Evolutionary conservation across 768 basidiomycete genomes (phyloP).

Genomic region (Mycena vulgaris): DNA sequence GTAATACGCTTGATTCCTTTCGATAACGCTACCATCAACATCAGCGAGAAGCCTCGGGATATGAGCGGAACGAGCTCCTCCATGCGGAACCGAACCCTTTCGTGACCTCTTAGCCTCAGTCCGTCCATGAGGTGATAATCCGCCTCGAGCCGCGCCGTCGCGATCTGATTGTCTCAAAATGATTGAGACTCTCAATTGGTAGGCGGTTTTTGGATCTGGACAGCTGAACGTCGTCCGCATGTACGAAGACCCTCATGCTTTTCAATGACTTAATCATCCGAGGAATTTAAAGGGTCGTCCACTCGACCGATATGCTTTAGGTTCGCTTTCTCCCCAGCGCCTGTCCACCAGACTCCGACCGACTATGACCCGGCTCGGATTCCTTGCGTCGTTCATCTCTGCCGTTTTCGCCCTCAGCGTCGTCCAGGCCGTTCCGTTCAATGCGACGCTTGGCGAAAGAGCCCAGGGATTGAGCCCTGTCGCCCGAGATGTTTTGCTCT

Average conservation of each 20-base stretch:
- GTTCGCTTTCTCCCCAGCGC: conserved; percentile 14
- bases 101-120: conserved; percentile 15
- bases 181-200: conserved; percentile 6
- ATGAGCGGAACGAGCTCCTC: background rate
- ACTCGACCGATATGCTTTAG: conserved; percentile 9
- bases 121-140: conserved; percentile 9
- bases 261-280: no score
- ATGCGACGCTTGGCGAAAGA: no score
- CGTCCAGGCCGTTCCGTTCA: conserved; percentile 19
- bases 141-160: background rate
- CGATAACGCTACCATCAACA: conserved; percentile 13
- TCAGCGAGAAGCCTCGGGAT: conserved; percentile 18
- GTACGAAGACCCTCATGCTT: no score
- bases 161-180: conserved; percentile 3
- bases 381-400: conserved; percentile 34
- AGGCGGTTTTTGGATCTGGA: background rate
- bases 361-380: conserved; percentile 28
- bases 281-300: conserved; percentile 11
- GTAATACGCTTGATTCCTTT: conserved; percentile 22
- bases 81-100: conserved; percentile 13
- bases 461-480: conserved; percentile 23
- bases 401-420: conserved; percentile 15
- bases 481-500: conserved; percentile 30
- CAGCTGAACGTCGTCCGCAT: background rate
- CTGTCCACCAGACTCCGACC: background rate